Conservation (phyloP, 2,329 filamentous ascomycete species). For the Colletotrichum brevisporum region DNA sequence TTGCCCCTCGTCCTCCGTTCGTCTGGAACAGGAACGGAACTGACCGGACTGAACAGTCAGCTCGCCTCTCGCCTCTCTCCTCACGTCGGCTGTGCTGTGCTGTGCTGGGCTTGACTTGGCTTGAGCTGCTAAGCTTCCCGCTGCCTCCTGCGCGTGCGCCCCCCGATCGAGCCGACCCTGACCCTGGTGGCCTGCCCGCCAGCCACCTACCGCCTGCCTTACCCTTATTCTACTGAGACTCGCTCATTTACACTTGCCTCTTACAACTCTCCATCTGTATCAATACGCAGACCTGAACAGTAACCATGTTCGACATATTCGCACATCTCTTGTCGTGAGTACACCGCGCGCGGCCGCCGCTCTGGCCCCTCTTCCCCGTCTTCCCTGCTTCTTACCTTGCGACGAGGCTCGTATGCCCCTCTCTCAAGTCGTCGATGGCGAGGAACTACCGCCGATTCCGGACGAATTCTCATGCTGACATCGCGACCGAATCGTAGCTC, state of each 20-base stretch:
- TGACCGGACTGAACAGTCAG: slow-evolving; percentile 1
- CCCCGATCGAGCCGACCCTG: slow-evolving; percentile 18
- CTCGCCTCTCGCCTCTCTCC: slow-evolving; percentile 21
- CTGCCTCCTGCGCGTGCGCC: slow-evolving; percentile 24
- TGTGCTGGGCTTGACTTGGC: background rate
- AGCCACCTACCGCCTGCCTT: slow-evolving; percentile 7
- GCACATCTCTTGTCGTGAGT: slow-evolving; percentile 84
- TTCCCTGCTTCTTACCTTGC: background rate
- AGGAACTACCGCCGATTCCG: slow-evolving; percentile 14
- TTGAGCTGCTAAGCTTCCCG: background rate
- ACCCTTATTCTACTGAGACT: slow-evolving; percentile 1
- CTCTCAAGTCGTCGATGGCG: background rate
- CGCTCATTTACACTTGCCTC: background rate
- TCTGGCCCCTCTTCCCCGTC: background rate
- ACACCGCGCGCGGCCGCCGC: slow-evolving; percentile 25
- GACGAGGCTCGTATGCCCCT: background rate
- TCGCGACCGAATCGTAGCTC: slow-evolving; percentile 68
- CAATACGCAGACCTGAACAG: slow-evolving; percentile 16
- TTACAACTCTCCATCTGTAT: slow-evolving; percentile 26
- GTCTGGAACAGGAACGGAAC: background rate
- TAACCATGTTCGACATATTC: slow-evolving; percentile 81
- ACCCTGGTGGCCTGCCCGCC: slow-evolving; percentile 6
- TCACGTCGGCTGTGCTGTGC: slow-evolving; percentile 35
- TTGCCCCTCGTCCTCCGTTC: background rate
- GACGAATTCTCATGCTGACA: slow-evolving; percentile 23